These are phyloP conservation scores for Blastobotrys petasosporus DNA, from an alignment of 1,139 yeast genomes.

Conservation along the genomic window DNA sequence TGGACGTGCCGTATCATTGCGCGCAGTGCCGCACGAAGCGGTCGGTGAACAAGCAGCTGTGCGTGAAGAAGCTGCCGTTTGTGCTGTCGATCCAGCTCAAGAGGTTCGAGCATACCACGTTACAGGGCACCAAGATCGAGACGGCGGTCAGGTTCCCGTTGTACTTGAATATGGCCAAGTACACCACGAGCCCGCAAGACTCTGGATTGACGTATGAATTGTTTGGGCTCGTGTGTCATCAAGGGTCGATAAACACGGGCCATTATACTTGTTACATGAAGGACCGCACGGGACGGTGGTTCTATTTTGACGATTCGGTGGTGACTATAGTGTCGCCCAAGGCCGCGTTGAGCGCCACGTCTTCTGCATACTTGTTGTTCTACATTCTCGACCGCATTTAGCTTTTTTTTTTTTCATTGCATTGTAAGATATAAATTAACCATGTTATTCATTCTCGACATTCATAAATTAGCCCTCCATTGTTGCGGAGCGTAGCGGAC, in stretches of 20 bases:
- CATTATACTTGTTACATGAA: constrained; percentile 83
- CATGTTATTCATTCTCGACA: background rate
- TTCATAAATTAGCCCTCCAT: background rate
- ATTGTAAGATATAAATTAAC: no score
- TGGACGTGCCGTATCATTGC: constrained; percentile 72
- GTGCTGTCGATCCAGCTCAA: constrained; percentile 81
- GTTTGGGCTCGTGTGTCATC: constrained; percentile 81
- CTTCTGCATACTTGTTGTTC: constrained; percentile 74
- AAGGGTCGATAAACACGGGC: constrained; percentile 91
- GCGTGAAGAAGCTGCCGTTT: constrained; percentile 63
- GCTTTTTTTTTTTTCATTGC: background rate
- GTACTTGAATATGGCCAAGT: constrained; percentile 62
- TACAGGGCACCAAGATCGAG: constrained; percentile 67
- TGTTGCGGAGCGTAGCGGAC: no score
- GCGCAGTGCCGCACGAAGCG: constrained; percentile 54
- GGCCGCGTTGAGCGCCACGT: constrained; percentile 48
- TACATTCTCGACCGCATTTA: constrained; percentile 50
- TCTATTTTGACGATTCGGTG: constrained; percentile 82
- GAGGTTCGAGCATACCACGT: constrained; percentile 73
- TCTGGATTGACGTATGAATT: constrained; percentile 58
- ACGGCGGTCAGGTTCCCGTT: constrained; percentile 67
- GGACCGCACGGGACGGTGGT: constrained; percentile 68
- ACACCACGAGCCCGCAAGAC: constrained; percentile 32
- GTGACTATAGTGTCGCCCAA: constrained; percentile 61
- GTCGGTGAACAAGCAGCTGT: constrained; percentile 65